Conservation (phyloP, 768 basidiomycete genomes). For the Panaeolus papilionaceus region DNA sequence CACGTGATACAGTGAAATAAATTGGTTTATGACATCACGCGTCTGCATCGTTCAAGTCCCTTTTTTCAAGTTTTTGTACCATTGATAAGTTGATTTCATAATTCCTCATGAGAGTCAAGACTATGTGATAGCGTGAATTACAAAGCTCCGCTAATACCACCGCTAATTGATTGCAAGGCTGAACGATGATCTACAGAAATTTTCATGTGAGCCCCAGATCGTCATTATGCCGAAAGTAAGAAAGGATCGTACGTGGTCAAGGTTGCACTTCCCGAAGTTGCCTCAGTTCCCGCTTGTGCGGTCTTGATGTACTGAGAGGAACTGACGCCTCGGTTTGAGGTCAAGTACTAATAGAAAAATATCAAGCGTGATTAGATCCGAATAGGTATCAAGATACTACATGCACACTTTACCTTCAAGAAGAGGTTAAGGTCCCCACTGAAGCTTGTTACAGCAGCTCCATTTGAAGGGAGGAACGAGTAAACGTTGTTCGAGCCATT, state of each 20-base stretch:
- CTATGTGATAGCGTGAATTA: no score
- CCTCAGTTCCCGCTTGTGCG: conserved; percentile 69
- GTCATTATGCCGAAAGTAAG: not conserved
- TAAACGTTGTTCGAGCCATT: conserved; percentile 61
- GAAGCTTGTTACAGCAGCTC: conserved; percentile 50
- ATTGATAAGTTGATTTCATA: no score
- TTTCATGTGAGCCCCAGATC: not conserved
- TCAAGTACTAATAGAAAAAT: conserved; percentile 50
- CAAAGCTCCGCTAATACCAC: not conserved
- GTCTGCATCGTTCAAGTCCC: no score
- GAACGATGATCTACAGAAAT: conserved; percentile 45
- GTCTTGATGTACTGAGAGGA: conserved; percentile 62
- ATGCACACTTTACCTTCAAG: conserved; percentile 43
- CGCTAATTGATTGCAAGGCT: conserved; percentile 50
- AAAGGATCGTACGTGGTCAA: conserved; percentile 53
- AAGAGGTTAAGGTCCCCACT: conserved; percentile 59
- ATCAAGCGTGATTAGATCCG: not conserved
- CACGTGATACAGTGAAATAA: not conserved
- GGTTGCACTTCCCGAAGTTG: conserved; percentile 60
- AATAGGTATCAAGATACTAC: conserved; percentile 1
- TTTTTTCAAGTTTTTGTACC: no score
- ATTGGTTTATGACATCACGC: not conserved
- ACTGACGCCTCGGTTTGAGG: conserved; percentile 47
- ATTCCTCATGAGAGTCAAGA: no score
- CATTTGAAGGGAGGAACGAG: conserved; percentile 50